phyloP scores from a whole-genome alignment of 805 yeast species.

The Torulaspora microellipsoides region DNA sequence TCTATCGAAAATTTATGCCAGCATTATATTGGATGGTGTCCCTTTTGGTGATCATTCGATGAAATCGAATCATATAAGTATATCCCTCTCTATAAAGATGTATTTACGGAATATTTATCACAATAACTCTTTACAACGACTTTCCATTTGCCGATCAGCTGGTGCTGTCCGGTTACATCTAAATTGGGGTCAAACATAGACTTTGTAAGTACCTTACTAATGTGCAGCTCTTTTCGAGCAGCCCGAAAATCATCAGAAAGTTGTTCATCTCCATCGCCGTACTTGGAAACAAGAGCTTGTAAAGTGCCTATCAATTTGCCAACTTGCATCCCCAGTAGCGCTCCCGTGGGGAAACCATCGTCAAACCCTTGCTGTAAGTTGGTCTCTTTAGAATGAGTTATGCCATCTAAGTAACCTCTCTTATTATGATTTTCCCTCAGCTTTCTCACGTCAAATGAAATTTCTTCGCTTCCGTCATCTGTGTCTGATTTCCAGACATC shows the following conservation, averaged over 20 bases:
- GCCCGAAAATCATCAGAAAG: slow-evolving; percentile 26
- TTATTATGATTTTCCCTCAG: slow-evolving; percentile 61
- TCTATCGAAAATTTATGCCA: slow-evolving; percentile 93
- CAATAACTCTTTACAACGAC: slow-evolving; percentile 16
- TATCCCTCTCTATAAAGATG: slow-evolving; percentile 3
- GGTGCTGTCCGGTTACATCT: slow-evolving; percentile 36
- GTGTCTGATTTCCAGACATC: slow-evolving; percentile 28
- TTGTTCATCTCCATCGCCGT: slow-evolving; percentile 17
- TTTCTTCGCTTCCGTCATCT: slow-evolving; percentile 1
- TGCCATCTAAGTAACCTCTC: slow-evolving; percentile 81
- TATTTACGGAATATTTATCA: slow-evolving; percentile 15
- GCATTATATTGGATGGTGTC: slow-evolving; percentile 98
- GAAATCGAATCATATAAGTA: not conserved
- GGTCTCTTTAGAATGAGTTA: slow-evolving; percentile 60
- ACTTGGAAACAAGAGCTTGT: slow-evolving; percentile 31
- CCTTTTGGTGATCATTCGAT: slow-evolving; percentile 76
- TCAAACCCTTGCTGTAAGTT: slow-evolving; percentile 80
- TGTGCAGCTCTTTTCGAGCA: slow-evolving; percentile 53
- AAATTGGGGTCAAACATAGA: slow-evolving; percentile 51
- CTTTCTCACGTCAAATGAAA: slow-evolving; percentile 34
- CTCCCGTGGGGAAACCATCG: slow-evolving; percentile 72
- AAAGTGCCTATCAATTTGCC: slow-evolving; percentile 61
- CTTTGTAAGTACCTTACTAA: slow-evolving; percentile 51
- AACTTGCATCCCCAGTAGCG: slow-evolving; percentile 56
- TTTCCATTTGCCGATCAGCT: slow-evolving; percentile 46